Percentiles rank a stretch among this genome's conserved stretches.
These are phyloP conservation scores for Stagonosporopsis vannaccii DNA, from an alignment of 2,329 filamentous ascomycete genomes.

Conservation along the genomic window DNA sequence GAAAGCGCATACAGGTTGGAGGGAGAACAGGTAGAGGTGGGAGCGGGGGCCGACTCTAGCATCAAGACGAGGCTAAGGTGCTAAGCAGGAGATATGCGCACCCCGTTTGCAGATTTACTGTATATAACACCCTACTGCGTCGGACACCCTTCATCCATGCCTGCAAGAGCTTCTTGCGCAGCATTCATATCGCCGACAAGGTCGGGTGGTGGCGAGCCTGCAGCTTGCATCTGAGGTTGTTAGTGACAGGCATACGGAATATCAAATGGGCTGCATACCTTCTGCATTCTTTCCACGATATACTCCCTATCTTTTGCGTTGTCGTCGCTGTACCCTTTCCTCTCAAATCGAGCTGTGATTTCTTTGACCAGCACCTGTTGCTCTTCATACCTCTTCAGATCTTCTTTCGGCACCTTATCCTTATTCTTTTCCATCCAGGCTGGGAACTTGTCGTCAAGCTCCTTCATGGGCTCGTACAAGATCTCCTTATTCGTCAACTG, in stretches of 20 bases:
- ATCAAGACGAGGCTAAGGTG: neutral
- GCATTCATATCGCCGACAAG: conserved; percentile 89
- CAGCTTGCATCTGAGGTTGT: conserved; percentile 84
- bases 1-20: neutral
- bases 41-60: too few relatives aligned
- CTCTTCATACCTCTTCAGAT: conserved; percentile 79
- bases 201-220: conserved; percentile 87
- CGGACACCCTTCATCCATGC: conserved; percentile 66
- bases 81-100: neutral
- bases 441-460: conserved; percentile 91
- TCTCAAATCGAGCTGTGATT: conserved; percentile 90
- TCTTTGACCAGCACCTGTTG: conserved; percentile 82
- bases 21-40: neutral
- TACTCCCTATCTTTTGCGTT: conserved; percentile 85
- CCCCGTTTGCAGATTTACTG: neutral
- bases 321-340: conserved; percentile 79
- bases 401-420: conserved; percentile 68
- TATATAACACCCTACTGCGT: conserved; percentile 59
- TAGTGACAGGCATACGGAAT: conserved; percentile 1
- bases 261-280: conserved; percentile 62
- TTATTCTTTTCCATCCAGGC: conserved; percentile 84
- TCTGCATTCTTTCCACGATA: conserved; percentile 97
- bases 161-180: conserved; percentile 71
- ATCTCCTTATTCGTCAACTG: conserved; percentile 98
- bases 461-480: conserved; percentile 98